phyloP scores from a whole-genome alignment of 2,329 filamentous ascomycete species.

The Aspergillus persii region DNA sequence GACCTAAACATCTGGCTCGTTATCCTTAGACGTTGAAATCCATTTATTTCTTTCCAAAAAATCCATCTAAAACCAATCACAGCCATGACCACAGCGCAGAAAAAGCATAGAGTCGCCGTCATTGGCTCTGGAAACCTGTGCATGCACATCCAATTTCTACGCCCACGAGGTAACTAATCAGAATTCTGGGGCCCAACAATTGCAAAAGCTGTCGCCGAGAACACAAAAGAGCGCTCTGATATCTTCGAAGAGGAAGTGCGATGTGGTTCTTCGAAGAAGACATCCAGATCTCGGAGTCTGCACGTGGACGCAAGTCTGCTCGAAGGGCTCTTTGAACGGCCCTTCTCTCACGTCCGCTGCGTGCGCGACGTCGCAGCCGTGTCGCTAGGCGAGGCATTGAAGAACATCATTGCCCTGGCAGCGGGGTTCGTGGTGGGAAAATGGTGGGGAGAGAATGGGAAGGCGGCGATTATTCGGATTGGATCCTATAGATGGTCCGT shows the following conservation, averaged over 20 bases:
- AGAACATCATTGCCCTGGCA: constrained; percentile 89
- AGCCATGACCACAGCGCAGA: background rate
- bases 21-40: too few relatives aligned
- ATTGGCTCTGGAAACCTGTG: constrained; percentile 95
- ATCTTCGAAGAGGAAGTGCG: constrained; percentile 68
- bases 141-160: constrained; percentile 14
- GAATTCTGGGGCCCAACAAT: constrained; percentile 81
- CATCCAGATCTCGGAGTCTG: constrained; percentile 74
- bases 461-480: constrained; percentile 89
- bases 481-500: constrained; percentile 90
- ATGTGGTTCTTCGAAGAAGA: constrained; percentile 57
- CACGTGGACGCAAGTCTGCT: constrained; percentile 77
- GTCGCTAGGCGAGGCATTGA: constrained; percentile 77
- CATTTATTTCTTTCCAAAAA: too few relatives aligned
- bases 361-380: constrained; percentile 60
- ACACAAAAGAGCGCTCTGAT: constrained; percentile 69
- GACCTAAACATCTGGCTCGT: too few relatives aligned
- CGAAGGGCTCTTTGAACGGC: constrained; percentile 79
- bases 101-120: constrained; percentile 54
- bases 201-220: constrained; percentile 90
- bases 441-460: constrained; percentile 93
- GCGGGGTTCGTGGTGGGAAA: constrained; percentile 89
- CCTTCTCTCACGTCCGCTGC: constrained; percentile 91
- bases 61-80: too few relatives aligned
- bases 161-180: background rate